Conservation (phyloP, 805 yeast genomes). For the Lipomyces spencermartinsiae region DNA sequence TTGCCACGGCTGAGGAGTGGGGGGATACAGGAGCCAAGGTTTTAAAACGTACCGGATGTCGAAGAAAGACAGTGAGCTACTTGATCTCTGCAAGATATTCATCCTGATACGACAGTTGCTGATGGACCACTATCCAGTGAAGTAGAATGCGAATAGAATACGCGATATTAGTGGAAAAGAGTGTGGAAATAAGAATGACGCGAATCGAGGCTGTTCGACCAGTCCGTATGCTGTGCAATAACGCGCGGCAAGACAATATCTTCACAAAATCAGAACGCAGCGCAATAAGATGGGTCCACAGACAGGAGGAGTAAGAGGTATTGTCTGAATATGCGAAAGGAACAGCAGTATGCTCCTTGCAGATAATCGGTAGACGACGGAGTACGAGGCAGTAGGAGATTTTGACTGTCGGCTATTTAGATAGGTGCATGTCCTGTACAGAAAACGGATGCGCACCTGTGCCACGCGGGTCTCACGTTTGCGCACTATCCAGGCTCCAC, state of each 20-base stretch:
- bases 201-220: background rate
- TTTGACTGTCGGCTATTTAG: background rate
- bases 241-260: background rate
- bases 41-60: constrained; percentile 49
- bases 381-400: background rate
- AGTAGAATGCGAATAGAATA: background rate
- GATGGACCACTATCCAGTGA: background rate
- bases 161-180: background rate
- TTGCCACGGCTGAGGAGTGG: background rate
- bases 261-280: background rate
- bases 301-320: background rate
- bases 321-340: background rate
- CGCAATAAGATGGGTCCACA: background rate
- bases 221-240: background rate
- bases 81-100: constrained; percentile 42
- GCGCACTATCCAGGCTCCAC: background rate
- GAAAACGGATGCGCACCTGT: background rate
- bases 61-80: constrained; percentile 50
- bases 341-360: background rate
- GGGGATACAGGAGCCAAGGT: background rate
- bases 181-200: background rate
- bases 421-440: background rate
- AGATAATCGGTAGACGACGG: background rate
- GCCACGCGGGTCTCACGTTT: background rate
- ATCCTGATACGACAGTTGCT: constrained; percentile 17